phyloP scores from a whole-genome alignment of 1,284 basidiomycete species.

The Chalciporus sp. region DNA sequence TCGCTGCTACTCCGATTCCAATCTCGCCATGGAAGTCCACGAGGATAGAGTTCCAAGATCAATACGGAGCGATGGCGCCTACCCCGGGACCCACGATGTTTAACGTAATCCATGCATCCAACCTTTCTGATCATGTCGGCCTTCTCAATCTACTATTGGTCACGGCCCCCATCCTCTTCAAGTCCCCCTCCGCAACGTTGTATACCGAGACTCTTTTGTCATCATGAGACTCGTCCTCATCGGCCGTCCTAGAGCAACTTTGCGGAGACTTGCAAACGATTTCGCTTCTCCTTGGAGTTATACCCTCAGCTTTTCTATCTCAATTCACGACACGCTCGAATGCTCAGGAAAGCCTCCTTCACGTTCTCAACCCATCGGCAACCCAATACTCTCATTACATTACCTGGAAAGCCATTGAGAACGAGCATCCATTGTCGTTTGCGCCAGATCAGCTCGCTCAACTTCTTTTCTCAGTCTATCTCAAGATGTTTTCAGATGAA shows the following conservation, averaged over 20 bases:
- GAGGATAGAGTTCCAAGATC: constrained; percentile 37
- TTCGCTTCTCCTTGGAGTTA: constrained; percentile 44
- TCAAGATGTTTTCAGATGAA: constrained; percentile 44
- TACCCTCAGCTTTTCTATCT: constrained; percentile 43
- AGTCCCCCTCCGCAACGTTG: constrained; percentile 34
- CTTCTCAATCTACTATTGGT: constrained; percentile 50
- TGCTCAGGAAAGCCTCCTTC: constrained; percentile 41
- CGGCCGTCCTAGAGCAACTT: constrained; percentile 38
- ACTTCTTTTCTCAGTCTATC: constrained; percentile 50
- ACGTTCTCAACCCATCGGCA: neutral
- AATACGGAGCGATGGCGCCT: constrained; percentile 32
- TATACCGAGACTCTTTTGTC: constrained; percentile 47
- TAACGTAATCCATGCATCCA: constrained; percentile 58
- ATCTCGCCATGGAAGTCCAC: constrained; percentile 41
- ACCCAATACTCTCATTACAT: constrained; percentile 44
- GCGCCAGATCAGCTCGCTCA: constrained; percentile 37
- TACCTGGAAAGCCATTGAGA: constrained; percentile 42
- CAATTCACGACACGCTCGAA: constrained; percentile 46
- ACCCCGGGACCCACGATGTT: constrained; percentile 42
- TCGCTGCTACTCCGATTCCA: constrained; percentile 31
- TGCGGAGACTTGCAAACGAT: constrained; percentile 43
- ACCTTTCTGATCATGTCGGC: constrained; percentile 51
- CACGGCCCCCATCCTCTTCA: constrained; percentile 40
- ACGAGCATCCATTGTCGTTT: constrained; percentile 27
- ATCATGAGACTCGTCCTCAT: constrained; percentile 26